Base-by-base conservation (phyloP, 768 basidiomycete species). In the Trametes cubensis region DNA sequence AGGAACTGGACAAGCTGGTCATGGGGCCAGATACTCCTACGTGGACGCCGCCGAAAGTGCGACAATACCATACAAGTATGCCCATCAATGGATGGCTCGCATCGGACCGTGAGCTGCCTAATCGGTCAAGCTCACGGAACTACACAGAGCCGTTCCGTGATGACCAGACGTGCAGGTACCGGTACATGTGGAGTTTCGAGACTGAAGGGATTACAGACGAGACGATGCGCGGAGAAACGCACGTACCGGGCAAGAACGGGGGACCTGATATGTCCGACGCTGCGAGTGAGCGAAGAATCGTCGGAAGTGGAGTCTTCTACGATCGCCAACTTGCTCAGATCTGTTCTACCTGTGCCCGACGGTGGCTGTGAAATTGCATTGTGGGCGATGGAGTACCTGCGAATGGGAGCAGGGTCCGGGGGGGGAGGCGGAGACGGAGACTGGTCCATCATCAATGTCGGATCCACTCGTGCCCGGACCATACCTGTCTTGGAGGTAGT, bases 161-260 rank as follows among this genome's bases (percentile, higher is more conserved):
- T 21, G 40, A 8, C 20, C 34, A 39, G 14, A 48, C 17, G 20
- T 8, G 42, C 34, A 34, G 10, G 34, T 10, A 34, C 34, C 34
- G 10, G 6, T 34, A 2, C 34, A 6, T 34, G 10, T 34, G 34
- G 34, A 6, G 34, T 5, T 34, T 34, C 34, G 11, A 34, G 10
- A 34, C 34, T 10, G 40, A 18, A 34, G 38, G 45, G 28, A 55
- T 15, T 20, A 47, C 15, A n/a, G 41, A 47, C 38, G 20, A 1
- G 4, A 39, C 23, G 2, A 39, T 15, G 40, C 26, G 42, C 28
- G 30, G 34, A 23, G 49, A 45, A 49, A 1, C 40, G 10, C 20
- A 71, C 70, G 59, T 61, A 71, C 70, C 70, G 66, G n/a, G 66
- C 65, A 18, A 71, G 61, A 0, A 67, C 60, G 8, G 70, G 70